Percentiles rank a stretch among this genome's conserved stretches.
These are phyloP conservation scores for Hypoxylon fuscum DNA, from an alignment of 495 filamentous ascomycete genomes.

Conservation along the genomic window DNA sequence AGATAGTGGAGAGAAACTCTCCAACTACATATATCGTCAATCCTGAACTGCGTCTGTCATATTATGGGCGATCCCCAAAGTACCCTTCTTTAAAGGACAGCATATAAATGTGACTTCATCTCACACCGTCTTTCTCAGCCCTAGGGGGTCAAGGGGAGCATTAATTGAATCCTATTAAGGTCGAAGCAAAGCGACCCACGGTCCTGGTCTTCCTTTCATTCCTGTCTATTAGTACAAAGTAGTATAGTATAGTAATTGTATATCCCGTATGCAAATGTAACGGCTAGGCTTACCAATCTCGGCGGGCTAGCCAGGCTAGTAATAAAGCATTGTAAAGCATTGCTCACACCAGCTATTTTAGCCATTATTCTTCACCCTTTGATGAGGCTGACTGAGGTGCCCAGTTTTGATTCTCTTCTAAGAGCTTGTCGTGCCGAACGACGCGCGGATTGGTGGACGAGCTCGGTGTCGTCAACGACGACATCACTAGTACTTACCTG, in stretches of 20 bases:
- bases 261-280: background rate
- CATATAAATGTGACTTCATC: conserved; percentile 26
- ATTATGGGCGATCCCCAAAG: conserved; percentile 15
- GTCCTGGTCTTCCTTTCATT: conserved; percentile 15
- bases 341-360: background rate
- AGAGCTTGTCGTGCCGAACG: conserved; percentile 26
- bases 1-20: background rate
- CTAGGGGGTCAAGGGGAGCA: conserved; percentile 12
- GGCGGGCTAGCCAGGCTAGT: too few species aligned
- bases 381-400: conserved; percentile 33
- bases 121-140: conserved; percentile 41
- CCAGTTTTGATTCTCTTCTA: conserved; percentile 10
- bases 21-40: conserved; percentile 26
- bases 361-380: conserved; percentile 1
- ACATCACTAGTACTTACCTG: conserved; percentile 16
- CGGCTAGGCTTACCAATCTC: conserved; percentile 4
- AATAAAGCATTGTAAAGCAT: too few species aligned
- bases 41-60: conserved; percentile 16
- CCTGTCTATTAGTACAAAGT: background rate
- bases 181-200: conserved; percentile 12
- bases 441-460: conserved; percentile 27
- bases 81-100: conserved; percentile 11
- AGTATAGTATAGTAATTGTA: too few species aligned
- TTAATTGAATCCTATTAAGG: conserved; percentile 39
- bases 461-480: conserved; percentile 16